phyloP scores from a whole-genome alignment of 805 yeast genomes.

The Cyberlindnera euphorbiiphila region DNA sequence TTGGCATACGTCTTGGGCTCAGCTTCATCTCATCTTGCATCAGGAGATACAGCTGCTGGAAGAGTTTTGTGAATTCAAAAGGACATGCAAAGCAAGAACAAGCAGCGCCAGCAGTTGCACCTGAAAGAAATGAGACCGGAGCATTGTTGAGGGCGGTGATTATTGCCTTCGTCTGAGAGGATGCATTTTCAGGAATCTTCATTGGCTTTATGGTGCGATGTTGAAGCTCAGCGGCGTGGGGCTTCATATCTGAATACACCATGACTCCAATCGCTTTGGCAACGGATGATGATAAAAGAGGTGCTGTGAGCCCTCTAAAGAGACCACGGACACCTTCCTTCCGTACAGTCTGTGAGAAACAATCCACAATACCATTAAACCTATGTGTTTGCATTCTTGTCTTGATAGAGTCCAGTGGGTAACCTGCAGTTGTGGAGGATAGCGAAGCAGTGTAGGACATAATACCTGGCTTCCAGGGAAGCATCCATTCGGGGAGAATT shows the following conservation, averaged over 20 bases:
- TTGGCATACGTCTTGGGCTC: conserved; percentile 33
- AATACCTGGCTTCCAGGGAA: conserved; percentile 53
- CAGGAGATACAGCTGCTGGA: conserved; percentile 61
- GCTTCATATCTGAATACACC: conserved; percentile 54
- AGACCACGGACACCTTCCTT: conserved; percentile 68
- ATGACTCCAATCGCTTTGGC: conserved; percentile 65
- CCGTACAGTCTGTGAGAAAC: conserved; percentile 49
- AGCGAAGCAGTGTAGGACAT: conserved; percentile 64
- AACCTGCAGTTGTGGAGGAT: conserved; percentile 66
- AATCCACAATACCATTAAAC: conserved; percentile 52
- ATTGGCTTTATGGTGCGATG: conserved; percentile 19
- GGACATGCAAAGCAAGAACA: conserved; percentile 73
- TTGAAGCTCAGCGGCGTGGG: conserved; percentile 30
- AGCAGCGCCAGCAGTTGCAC: conserved; percentile 61
- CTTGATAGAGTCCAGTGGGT: conserved; percentile 82
- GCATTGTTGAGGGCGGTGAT: conserved; percentile 34
- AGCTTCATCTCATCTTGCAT: conserved; percentile 29
- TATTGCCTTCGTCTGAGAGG: conserved; percentile 12
- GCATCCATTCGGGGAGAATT: conserved; percentile 42
- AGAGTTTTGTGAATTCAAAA: conserved; percentile 78
- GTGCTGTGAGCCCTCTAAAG: conserved; percentile 75
- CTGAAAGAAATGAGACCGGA: conserved; percentile 51
- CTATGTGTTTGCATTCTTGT: conserved; percentile 81
- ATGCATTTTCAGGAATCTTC: conserved; percentile 4
- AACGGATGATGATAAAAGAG: conserved; percentile 60